phyloP scores from a whole-genome alignment of 2,329 filamentous ascomycete genomes.

The Xylaria sp. region DNA sequence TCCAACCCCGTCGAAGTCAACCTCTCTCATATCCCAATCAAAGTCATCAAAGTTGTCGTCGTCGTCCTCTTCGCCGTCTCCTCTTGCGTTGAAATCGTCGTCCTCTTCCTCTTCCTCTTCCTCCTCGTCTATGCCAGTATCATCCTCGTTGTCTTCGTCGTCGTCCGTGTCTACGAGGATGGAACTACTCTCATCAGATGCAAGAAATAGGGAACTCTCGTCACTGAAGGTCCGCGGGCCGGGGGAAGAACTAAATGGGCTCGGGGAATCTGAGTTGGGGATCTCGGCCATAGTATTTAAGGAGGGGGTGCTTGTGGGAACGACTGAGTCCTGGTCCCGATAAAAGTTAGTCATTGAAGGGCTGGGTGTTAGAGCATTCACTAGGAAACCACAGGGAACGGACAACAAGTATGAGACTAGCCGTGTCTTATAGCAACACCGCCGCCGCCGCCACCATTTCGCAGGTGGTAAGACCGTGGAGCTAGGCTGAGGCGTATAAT shows the following conservation, averaged over 20 bases:
- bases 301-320: neutral
- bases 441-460: conserved; percentile 28
- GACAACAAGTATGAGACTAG: neutral
- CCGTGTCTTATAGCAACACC: conserved; percentile 2
- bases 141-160: conserved; percentile 2
- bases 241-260: conserved; percentile 11
- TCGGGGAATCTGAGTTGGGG: conserved; percentile 35
- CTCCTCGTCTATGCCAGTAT: conserved; percentile 11
- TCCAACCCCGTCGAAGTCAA: conserved; percentile 23
- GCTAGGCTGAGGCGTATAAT: neutral
- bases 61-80: conserved; percentile 19
- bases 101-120: neutral
- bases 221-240: conserved; percentile 1
- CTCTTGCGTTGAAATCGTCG: neutral
- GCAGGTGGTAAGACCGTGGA: neutral
- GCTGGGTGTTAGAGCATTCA: neutral
- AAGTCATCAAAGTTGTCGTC: conserved; percentile 21
- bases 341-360: neutral
- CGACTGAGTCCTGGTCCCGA: conserved; percentile 5
- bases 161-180: conserved; percentile 11
- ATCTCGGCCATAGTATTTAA: conserved; percentile 41
- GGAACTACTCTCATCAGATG: conserved; percentile 18
- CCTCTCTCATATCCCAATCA: conserved; percentile 30
- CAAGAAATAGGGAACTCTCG: conserved; percentile 12
- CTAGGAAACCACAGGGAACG: neutral